Evolutionary conservation across 306 rosid genomes (phyloP).

Genomic region (Potentilla sterilis): DNA sequence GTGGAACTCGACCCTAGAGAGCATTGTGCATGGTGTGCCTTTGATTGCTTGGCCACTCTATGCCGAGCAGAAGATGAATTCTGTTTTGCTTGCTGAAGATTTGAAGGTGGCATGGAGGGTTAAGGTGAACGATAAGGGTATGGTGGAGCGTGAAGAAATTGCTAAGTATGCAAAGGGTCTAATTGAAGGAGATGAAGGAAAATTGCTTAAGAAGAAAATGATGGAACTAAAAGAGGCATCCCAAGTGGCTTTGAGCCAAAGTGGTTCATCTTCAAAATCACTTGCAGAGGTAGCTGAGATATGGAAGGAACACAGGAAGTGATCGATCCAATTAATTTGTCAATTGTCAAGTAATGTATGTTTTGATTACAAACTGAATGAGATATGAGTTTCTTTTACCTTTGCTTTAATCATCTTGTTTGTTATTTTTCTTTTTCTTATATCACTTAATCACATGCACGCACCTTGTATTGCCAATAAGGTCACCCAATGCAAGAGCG

Average conservation of each 20-base stretch:
- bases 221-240: neutral
- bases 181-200: conserved; percentile 21
- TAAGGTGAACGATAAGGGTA: conserved; percentile 4
- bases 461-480: too few relatives aligned
- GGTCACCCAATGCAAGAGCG: too few relatives aligned
- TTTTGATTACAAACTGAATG: too few relatives aligned
- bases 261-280: conserved; percentile 13
- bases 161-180: neutral
- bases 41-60: conserved; percentile 28
- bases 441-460: too few relatives aligned
- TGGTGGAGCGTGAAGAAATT: conserved; percentile 9
- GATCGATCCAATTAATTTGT: too few relatives aligned
- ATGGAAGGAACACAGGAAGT: neutral
- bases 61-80: conserved; percentile 14
- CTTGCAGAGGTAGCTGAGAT: neutral
- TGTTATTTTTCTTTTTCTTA: too few relatives aligned
- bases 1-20: conserved; percentile 18
- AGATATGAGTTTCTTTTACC: too few relatives aligned
- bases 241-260: neutral
- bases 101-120: conserved; percentile 21
- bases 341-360: too few relatives aligned
- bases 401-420: too few relatives aligned
- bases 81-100: neutral
- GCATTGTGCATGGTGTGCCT: conserved; percentile 21
- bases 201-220: conserved; percentile 2